phyloP scores from a whole-genome alignment of 1,284 basidiomycete species.

The Naganishia albida region DNA sequence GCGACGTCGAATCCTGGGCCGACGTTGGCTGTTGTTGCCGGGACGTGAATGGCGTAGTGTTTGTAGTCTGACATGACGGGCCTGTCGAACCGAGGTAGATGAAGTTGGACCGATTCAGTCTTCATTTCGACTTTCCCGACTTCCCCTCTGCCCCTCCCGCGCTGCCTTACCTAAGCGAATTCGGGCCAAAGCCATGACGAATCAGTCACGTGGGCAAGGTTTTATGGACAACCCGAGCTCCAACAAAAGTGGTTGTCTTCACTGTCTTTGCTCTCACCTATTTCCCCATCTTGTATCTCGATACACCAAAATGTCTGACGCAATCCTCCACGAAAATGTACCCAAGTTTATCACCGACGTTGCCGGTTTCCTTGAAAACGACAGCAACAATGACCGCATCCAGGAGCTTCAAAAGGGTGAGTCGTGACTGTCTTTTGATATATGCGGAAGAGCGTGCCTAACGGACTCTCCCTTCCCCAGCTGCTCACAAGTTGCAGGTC shows the following conservation, averaged over 20 bases:
- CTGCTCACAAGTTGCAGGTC: constrained; percentile 11
- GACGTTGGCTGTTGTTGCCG: constrained; percentile 96
- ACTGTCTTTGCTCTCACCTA: neutral
- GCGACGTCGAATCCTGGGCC: constrained; percentile 99
- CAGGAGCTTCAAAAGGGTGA: constrained; percentile 28
- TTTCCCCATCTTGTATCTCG: neutral
- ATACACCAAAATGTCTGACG: constrained; percentile 15
- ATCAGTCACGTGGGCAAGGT: too few relatives aligned
- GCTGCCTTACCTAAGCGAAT: neutral
- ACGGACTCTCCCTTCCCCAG: neutral
- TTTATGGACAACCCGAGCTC: too few relatives aligned
- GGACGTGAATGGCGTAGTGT: constrained; percentile 71
- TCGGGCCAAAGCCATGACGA: neutral
- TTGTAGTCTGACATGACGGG: constrained; percentile 30
- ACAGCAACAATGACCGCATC: constrained; percentile 24
- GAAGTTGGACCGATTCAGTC: neutral
- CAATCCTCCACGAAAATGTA: constrained; percentile 14
- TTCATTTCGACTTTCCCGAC: neutral
- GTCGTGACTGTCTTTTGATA: neutral
- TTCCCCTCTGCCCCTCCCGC: neutral
- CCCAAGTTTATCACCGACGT: constrained; percentile 26
- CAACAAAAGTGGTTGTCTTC: too few relatives aligned
- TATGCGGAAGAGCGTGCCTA: neutral
- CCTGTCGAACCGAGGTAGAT: neutral
- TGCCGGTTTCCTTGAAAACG: constrained; percentile 23